Percentiles rank a stretch among this genome's conserved stretches.
These are phyloP conservation scores for Echinochloa phyllopogon DNA, from an alignment of 176 grass and related monocot genomes.

Conservation along the genomic window DNA sequence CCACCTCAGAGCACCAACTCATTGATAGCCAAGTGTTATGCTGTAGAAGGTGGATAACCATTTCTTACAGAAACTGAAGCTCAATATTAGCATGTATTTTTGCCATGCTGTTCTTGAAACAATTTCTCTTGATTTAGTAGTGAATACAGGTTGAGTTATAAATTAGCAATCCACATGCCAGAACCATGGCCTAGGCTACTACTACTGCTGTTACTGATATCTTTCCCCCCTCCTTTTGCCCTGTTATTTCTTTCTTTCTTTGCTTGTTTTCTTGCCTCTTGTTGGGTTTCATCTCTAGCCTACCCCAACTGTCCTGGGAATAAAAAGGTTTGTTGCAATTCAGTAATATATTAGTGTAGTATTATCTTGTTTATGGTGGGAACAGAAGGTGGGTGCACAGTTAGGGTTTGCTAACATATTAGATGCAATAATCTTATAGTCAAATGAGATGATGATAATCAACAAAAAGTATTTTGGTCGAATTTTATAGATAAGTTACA, in stretches of 20 bases:
- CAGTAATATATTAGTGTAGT: not conserved
- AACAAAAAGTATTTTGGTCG: not conserved
- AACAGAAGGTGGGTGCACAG: not conserved
- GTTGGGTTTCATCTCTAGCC: not conserved
- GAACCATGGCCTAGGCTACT: not conserved
- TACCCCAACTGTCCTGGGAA: not conserved
- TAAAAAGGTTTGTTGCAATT: not conserved
- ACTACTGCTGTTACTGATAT: not conserved
- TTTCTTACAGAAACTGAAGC: not conserved
- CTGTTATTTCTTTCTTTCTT: not conserved
- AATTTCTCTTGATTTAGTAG: not conserved
- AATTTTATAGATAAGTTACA: not conserved
- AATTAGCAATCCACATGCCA: not conserved
- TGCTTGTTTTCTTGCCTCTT: not conserved
- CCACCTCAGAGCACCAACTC: conserved; percentile 24
- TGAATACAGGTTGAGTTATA: conserved; percentile 10
- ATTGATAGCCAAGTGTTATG: not conserved
- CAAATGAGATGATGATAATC: not conserved
- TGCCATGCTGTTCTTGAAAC: not conserved
- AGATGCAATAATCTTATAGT: conserved; percentile 23
- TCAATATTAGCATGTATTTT: not conserved
- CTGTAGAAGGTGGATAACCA: not conserved
- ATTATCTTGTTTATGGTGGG: not conserved
- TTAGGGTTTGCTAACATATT: not conserved
- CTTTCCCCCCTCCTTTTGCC: not conserved